Evolutionary conservation across 2,329 filamentous ascomycete genomes (phyloP).

Genomic region (Arthrobotrys pseudoclavata): DNA sequence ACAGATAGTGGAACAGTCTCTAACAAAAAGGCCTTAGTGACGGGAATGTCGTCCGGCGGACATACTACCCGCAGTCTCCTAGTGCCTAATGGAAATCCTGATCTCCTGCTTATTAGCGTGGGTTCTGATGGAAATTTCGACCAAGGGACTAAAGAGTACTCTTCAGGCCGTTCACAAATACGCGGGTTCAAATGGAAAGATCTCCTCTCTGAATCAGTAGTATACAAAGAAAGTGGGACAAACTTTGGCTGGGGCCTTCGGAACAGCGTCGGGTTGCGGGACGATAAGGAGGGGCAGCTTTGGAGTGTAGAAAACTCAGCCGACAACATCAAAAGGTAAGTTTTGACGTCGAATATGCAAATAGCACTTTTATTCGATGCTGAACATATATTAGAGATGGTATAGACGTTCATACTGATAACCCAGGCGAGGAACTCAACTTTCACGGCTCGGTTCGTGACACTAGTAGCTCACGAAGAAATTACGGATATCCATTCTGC

Average conservation of each 20-base stretch:
- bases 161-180: conserved; percentile 75
- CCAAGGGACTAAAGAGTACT: conserved; percentile 69
- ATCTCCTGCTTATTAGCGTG: conserved; percentile 75
- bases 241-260: conserved; percentile 78
- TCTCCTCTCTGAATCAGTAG: conserved; percentile 68
- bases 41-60: conserved; percentile 72
- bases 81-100: conserved; percentile 70
- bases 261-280: conserved; percentile 78
- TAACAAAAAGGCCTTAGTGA: conserved; percentile 71
- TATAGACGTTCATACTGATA: conserved; percentile 75
- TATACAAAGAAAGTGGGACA: conserved; percentile 69
- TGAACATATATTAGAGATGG: conserved; percentile 67
- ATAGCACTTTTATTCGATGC: not conserved
- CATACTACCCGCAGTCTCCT: conserved; percentile 78
- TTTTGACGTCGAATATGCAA: not conserved
- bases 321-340: conserved; percentile 71
- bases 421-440: conserved; percentile 80
- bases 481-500: conserved; percentile 80
- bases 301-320: conserved; percentile 79
- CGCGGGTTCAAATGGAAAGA: conserved; percentile 72
- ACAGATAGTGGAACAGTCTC: conserved; percentile 66
- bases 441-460: conserved; percentile 72
- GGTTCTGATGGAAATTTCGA: conserved; percentile 77
- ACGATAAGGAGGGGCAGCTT: conserved; percentile 71
- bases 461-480: conserved; percentile 69